Conservation (phyloP, 148 eudicot species). For the Pouteria glomerata region DNA sequence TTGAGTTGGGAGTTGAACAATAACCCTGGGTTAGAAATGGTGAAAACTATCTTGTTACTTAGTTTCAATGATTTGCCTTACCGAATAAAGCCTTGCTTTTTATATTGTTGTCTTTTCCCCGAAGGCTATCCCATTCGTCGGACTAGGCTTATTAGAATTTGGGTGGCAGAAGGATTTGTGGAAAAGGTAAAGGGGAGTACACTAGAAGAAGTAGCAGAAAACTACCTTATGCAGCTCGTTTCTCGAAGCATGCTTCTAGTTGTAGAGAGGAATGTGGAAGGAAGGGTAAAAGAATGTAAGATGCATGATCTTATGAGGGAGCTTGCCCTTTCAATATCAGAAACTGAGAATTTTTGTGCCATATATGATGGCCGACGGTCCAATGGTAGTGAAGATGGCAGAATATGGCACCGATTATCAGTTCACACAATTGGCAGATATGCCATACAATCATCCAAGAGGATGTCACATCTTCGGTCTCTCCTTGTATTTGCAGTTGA, state of each 20-base stretch:
- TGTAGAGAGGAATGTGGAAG: not conserved
- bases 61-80: too few species aligned
- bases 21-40: not conserved
- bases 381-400: not conserved
- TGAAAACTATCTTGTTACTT: slow-evolving; percentile 3
- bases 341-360: not conserved
- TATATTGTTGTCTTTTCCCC: slow-evolving; percentile 13
- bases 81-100: too few species aligned
- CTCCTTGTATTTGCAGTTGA: slow-evolving; percentile 3
- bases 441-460: not conserved
- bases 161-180: slow-evolving; percentile 23
- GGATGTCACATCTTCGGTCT: not conserved
- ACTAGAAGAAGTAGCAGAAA: slow-evolving; percentile 11
- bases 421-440: not conserved
- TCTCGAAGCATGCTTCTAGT: too few species aligned
- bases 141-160: slow-evolving; percentile 5
- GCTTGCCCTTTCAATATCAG: slow-evolving; percentile 6
- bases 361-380: not conserved
- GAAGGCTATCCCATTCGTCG: not conserved
- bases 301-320: too few species aligned
- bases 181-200: not conserved
- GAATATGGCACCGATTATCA: slow-evolving; percentile 4
- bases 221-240: slow-evolving; percentile 13
- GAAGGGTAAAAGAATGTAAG: not conserved
- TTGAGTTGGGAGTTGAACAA: not conserved